Conservation (phyloP, 345 rosid genomes). For the Sisymbrium irio region DNA sequence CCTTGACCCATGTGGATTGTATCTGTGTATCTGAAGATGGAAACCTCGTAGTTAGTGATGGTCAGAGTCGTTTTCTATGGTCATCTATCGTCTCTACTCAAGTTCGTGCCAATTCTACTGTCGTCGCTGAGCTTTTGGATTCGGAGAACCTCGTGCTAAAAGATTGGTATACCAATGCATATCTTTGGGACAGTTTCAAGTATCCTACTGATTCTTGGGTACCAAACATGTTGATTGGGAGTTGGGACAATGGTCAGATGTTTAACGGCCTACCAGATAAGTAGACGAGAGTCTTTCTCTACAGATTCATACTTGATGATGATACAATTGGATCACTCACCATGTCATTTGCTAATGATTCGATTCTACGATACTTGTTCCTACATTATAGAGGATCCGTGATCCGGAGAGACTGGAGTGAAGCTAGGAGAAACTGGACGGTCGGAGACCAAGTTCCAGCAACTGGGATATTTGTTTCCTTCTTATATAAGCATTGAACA, state of each 20-base stretch:
- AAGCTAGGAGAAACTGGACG: conserved; percentile 8
- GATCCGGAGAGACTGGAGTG: conserved; percentile 20
- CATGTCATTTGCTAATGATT: conserved; percentile 10
- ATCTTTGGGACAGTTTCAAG: conserved; percentile 59
- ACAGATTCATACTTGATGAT: conserved; percentile 28
- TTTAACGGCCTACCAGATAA: conserved; percentile 36
- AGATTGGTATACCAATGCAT: conserved; percentile 9
- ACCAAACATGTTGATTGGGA: conserved; percentile 40
- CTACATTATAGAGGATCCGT: conserved; percentile 28
- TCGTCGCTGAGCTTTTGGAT: conserved; percentile 43
- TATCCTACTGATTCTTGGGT: conserved; percentile 39
- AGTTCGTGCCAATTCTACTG: conserved; percentile 17
- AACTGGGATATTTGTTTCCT: conserved; percentile 23
- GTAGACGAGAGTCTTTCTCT: conserved; percentile 19
- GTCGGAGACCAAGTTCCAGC: conserved; percentile 29
- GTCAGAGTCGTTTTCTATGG: conserved; percentile 44
- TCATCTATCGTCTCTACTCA: conserved; percentile 41
- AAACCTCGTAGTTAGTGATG: conserved; percentile 46
- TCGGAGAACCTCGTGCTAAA: conserved; percentile 52
- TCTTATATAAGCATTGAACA: background rate
- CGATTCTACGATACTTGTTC: conserved; percentile 10
- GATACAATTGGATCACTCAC: conserved; percentile 23
- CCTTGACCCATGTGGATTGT: too few species aligned
- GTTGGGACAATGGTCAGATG: conserved; percentile 38
- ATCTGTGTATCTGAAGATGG: conserved; percentile 50